Evolutionary conservation across 2,329 filamentous ascomycete species (phyloP).

Genomic region (Colletotrichum tanaceti): DNA sequence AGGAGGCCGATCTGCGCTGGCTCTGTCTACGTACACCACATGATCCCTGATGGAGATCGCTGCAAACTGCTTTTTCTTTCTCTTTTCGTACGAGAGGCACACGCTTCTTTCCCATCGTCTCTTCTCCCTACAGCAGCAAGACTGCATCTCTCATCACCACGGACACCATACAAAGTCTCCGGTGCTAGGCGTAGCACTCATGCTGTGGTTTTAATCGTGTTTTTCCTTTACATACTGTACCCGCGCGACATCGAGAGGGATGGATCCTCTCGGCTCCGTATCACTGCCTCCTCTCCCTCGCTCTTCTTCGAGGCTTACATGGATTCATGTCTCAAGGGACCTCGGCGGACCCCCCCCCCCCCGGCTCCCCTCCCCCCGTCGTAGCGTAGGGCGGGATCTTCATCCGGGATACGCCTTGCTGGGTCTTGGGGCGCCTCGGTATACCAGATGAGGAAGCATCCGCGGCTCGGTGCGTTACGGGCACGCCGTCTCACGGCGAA

Average conservation of each 20-base stretch:
- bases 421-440: constrained; percentile 6
- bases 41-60: constrained; percentile 34
- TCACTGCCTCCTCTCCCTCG: not conserved
- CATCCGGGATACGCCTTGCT: constrained; percentile 18
- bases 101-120: too few relatives aligned
- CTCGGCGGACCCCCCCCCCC: not conserved
- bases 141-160: too few relatives aligned
- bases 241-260: too few relatives aligned
- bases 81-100: constrained; percentile 11
- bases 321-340: constrained; percentile 18
- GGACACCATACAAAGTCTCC: too few relatives aligned
- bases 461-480: not conserved
- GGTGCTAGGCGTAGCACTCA: too few relatives aligned
- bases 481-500: not conserved
- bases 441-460: constrained; percentile 21
- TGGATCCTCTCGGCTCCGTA: too few relatives aligned
- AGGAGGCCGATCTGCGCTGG: not conserved
- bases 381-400: constrained; percentile 23
- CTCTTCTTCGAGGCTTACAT: constrained; percentile 11
- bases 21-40: too few relatives aligned
- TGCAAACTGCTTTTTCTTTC: not conserved
- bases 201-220: too few relatives aligned
- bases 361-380: not conserved
- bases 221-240: too few relatives aligned
- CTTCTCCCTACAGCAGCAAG: too few relatives aligned